Conservation (phyloP, 2,329 filamentous ascomycete species). For the Pseudonectria buxi region DNA sequence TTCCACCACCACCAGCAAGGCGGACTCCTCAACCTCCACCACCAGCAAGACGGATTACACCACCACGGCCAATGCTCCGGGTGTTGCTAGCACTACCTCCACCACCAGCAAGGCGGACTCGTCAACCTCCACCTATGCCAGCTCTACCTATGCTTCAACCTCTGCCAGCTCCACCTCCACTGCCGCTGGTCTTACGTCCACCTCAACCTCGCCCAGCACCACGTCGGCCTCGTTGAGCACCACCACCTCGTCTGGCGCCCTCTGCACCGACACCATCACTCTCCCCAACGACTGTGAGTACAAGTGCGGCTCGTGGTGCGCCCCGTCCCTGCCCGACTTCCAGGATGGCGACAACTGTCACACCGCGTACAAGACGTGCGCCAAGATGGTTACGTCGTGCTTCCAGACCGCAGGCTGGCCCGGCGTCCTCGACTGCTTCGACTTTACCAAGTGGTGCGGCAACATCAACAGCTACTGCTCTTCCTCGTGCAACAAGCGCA, state of each 20-base stretch:
- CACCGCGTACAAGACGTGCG: constrained; percentile 36
- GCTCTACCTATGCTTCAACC: constrained; percentile 6
- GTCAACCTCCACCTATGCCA: constrained; percentile 27
- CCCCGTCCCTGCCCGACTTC: constrained; percentile 42
- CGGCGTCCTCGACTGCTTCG: constrained; percentile 41
- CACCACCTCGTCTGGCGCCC: constrained; percentile 30
- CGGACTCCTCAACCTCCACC: constrained; percentile 6
- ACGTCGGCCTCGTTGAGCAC: constrained; percentile 19
- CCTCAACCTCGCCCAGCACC: constrained; percentile 14
- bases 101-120: constrained; percentile 28
- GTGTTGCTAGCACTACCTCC: constrained; percentile 33
- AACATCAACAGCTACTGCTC: constrained; percentile 39
- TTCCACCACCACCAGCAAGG: constrained; percentile 29
- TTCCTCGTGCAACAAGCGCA: constrained; percentile 27
- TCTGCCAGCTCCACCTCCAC: constrained; percentile 10
- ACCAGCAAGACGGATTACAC: not conserved
- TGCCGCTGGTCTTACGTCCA: constrained; percentile 10
- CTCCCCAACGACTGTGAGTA: constrained; percentile 46
- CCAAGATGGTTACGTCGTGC: constrained; percentile 43
- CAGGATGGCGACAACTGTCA: constrained; percentile 35
- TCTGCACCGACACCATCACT: constrained; percentile 42
- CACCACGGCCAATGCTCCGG: constrained; percentile 14
- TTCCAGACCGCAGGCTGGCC: constrained; percentile 47
- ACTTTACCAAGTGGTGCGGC: constrained; percentile 45
- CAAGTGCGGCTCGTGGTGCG: constrained; percentile 48